Percentiles rank a stretch among this genome's conserved stretches.
phyloP scores from a whole-genome alignment of 1,284 basidiomycete species.

The Marasmius sp. region DNA sequence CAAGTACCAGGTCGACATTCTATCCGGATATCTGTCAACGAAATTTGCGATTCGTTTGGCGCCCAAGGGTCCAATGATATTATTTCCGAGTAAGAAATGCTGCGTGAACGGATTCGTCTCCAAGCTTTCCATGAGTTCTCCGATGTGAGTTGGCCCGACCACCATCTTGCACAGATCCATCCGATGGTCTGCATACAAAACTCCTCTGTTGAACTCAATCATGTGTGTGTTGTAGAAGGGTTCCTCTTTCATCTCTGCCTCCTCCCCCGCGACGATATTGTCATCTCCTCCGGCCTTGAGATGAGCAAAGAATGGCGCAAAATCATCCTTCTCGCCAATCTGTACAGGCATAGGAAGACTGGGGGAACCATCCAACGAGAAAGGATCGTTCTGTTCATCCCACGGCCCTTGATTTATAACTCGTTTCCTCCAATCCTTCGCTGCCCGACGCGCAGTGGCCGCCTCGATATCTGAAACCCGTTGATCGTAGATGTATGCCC shows the following conservation, averaged over 20 bases:
- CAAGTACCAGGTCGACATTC: slow-evolving; percentile 20
- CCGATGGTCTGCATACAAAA: slow-evolving; percentile 18
- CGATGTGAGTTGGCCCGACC: slow-evolving; percentile 19
- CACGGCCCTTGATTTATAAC: slow-evolving; percentile 3
- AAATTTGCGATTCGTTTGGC: slow-evolving; percentile 18
- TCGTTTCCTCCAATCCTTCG: not conserved
- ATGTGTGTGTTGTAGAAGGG: slow-evolving; percentile 16
- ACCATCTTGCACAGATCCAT: slow-evolving; percentile 23
- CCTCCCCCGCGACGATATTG: slow-evolving; percentile 1
- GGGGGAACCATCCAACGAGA: slow-evolving; percentile 15
- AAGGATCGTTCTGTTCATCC: slow-evolving; percentile 13
- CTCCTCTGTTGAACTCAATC: slow-evolving; percentile 20
- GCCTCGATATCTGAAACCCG: not conserved
- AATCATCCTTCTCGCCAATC: slow-evolving; percentile 17
- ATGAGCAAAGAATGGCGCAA: slow-evolving; percentile 13
- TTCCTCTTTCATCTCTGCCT: slow-evolving; percentile 10
- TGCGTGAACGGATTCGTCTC: slow-evolving; percentile 15
- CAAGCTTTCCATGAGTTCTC: slow-evolving; percentile 17
- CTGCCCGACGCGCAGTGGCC: not conserved
- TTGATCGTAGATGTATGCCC: slow-evolving; percentile 2
- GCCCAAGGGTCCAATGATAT: slow-evolving; percentile 19
- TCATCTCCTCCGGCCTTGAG: slow-evolving; percentile 1
- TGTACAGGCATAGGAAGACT: slow-evolving; percentile 18
- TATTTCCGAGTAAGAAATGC: slow-evolving; percentile 20
- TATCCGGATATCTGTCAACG: slow-evolving; percentile 14